These are phyloP conservation scores for Theobroma grandiflorum DNA, from an alignment of 441 rosid genomes.

Conservation along the genomic window DNA sequence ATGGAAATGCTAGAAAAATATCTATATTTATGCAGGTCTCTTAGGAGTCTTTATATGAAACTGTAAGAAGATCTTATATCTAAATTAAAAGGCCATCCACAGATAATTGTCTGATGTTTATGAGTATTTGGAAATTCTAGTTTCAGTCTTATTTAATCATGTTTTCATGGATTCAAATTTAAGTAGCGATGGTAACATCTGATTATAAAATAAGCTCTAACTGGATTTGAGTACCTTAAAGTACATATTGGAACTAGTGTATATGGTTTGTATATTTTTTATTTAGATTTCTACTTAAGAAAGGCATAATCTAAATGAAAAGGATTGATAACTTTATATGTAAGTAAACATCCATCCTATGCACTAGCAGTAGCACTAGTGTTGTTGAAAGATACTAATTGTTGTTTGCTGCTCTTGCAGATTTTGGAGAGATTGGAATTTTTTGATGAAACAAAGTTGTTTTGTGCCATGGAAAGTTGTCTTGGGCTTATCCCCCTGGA, in stretches of 20 bases:
- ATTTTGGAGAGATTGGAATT: slow-evolving; percentile 66
- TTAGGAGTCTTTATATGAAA: neutral
- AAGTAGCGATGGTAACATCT: neutral
- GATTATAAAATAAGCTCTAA: neutral
- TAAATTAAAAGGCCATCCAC: neutral
- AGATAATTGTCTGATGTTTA: neutral
- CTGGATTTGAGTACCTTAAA: neutral
- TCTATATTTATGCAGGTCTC: neutral
- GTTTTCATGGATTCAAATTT: neutral
- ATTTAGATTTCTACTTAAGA: neutral
- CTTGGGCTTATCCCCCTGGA: slow-evolving; percentile 37
- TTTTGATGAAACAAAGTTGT: slow-evolving; percentile 57
- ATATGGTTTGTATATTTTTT: neutral
- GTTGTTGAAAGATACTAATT: slow-evolving; percentile 6
- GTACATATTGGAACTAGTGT: neutral
- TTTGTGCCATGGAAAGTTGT: slow-evolving; percentile 42
- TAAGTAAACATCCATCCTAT: neutral
- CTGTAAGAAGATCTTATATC: neutral
- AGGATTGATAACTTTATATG: neutral
- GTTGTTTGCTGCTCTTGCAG: slow-evolving; percentile 45
- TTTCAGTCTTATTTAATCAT: neutral
- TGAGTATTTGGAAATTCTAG: neutral
- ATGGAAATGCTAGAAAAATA: slow-evolving; percentile 5
- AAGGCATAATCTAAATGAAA: neutral
- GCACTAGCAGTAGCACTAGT: slow-evolving; percentile 6